These are phyloP conservation scores for Apiospora rasikravindrae DNA, from an alignment of 2,329 filamentous ascomycete genomes.

Conservation along the genomic window DNA sequence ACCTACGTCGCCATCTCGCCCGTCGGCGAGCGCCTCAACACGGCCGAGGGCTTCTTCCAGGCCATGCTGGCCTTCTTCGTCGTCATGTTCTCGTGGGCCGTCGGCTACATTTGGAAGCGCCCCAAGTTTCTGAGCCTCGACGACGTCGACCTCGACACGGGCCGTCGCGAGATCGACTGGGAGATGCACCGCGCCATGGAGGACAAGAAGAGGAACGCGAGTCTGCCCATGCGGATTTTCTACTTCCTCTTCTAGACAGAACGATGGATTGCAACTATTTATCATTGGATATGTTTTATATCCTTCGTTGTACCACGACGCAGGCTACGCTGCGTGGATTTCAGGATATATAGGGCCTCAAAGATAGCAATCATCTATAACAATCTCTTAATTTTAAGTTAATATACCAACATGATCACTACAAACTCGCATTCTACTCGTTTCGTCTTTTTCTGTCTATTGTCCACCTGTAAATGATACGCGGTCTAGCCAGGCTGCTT, in stretches of 20 bases:
- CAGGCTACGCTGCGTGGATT: not conserved
- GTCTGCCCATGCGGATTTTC: not conserved
- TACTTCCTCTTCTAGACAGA: slow-evolving; percentile 12
- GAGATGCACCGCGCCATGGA: slow-evolving; percentile 11
- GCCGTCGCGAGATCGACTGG: slow-evolving; percentile 20
- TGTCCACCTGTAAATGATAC: not conserved
- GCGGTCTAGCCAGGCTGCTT: not conserved
- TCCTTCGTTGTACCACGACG: not conserved
- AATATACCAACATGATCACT: not conserved
- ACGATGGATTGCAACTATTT: not conserved
- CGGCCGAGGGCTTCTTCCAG: slow-evolving; percentile 57
- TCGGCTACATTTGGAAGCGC: slow-evolving; percentile 69
- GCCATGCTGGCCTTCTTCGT: slow-evolving; percentile 59
- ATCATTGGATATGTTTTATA: not conserved
- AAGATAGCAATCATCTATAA: not conserved
- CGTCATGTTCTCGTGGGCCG: slow-evolving; percentile 57
- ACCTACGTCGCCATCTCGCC: slow-evolving; percentile 53
- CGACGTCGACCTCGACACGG: slow-evolving; percentile 14
- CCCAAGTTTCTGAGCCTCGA: slow-evolving; percentile 17
- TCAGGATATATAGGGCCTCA: not conserved
- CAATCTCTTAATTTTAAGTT: not conserved
- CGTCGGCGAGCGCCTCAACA: slow-evolving; percentile 34
- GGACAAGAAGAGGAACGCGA: slow-evolving; percentile 2
- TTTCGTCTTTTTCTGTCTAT: not conserved
- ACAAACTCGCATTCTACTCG: not conserved